These are phyloP conservation scores for Pelargonium citronellum DNA, from an alignment of 441 rosid species.

Conservation along the genomic window DNA sequence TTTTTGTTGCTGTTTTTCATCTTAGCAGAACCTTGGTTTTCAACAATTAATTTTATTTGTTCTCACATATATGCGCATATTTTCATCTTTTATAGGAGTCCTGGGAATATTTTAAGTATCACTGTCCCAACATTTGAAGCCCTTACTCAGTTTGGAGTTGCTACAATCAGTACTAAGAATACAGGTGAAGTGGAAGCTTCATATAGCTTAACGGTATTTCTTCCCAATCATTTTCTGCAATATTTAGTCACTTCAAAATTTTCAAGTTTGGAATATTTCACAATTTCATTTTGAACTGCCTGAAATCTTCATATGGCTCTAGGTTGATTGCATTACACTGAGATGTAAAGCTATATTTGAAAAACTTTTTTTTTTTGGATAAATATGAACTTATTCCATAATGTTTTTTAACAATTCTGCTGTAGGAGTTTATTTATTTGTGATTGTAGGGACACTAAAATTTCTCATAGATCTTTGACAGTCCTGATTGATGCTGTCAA, in stretches of 20 bases:
- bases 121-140: constrained; percentile 80
- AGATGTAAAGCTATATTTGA: no score
- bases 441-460: no score
- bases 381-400: no score
- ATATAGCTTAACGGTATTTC: constrained; percentile 73
- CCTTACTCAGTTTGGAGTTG: constrained; percentile 78
- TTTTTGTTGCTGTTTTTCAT: constrained; percentile 6
- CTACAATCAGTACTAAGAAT: constrained; percentile 60
- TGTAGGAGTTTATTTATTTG: background rate
- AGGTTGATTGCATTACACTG: background rate
- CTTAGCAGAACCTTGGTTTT: constrained; percentile 2
- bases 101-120: constrained; percentile 68
- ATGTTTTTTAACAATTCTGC: background rate
- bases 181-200: constrained; percentile 91
- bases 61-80: background rate
- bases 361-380: no score
- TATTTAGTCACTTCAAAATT: background rate
- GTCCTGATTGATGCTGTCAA: background rate
- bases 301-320: background rate
- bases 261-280: background rate
- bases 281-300: background rate
- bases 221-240: constrained; percentile 8
- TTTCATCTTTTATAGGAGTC: constrained; percentile 52
- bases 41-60: background rate
- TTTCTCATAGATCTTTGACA: background rate